phyloP scores from a whole-genome alignment of 306 rosid species.

The Herpetospermum pedunculosum region DNA sequence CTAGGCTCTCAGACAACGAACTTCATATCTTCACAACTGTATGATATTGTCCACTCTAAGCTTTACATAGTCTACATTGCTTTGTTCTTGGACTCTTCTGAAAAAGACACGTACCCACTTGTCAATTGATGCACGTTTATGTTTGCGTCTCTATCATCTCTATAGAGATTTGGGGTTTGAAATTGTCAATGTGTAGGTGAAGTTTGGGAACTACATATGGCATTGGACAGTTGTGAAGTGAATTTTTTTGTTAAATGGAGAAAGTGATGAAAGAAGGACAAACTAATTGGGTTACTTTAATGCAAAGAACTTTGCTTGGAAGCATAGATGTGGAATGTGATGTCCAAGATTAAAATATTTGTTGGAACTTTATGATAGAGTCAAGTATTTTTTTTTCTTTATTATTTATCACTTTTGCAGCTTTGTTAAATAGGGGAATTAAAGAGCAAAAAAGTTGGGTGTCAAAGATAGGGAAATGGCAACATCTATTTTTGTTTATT shows the following conservation, averaged over 20 bases:
- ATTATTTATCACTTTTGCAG: not conserved
- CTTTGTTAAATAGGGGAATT: not conserved
- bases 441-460: not conserved
- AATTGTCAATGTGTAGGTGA: not conserved
- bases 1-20: not conserved
- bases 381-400: not conserved
- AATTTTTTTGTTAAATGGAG: too few relatives aligned
- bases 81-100: not conserved
- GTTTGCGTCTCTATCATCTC: not conserved
- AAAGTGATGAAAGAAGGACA: not conserved
- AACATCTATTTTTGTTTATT: not conserved
- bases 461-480: not conserved
- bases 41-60: not conserved
- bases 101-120: not conserved
- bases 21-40: not conserved
- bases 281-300: not conserved
- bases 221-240: not conserved
- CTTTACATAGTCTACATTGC: not conserved
- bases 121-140: not conserved
- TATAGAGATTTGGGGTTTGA: too few relatives aligned
- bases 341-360: not conserved
- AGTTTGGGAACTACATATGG: not conserved
- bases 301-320: not conserved
- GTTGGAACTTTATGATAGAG: not conserved
- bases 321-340: constrained; percentile 4